phyloP scores from a whole-genome alignment of 257 asterid species.

The Solanum piurae region DNA sequence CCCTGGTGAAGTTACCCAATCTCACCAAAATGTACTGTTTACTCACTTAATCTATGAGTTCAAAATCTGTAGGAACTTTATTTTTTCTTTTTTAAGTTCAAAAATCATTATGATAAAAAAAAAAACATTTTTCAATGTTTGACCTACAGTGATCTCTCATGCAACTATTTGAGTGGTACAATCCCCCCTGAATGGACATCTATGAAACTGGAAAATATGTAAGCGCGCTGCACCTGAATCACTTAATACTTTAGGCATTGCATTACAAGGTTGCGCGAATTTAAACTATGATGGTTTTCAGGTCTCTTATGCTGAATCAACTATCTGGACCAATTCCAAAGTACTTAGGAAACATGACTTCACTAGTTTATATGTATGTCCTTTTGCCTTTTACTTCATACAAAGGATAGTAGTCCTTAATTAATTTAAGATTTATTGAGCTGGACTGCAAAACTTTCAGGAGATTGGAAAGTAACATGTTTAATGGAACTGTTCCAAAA shows the following conservation, averaged over 20 bases:
- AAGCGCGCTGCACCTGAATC: not conserved
- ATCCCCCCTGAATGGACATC: slow-evolving; percentile 64
- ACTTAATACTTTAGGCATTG: not conserved
- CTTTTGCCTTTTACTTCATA: not conserved
- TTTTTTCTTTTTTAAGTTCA: not conserved
- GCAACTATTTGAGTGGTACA: slow-evolving; percentile 62
- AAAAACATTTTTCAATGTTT: not conserved
- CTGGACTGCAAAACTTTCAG: not conserved
- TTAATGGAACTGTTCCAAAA: slow-evolving; percentile 1
- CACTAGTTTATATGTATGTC: slow-evolving; percentile 3
- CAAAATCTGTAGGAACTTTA: not conserved
- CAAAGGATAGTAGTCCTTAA: not conserved
- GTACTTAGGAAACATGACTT: not conserved
- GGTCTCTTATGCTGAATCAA: not conserved
- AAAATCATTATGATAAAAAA: not conserved
- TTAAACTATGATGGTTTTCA: not conserved
- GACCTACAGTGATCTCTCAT: slow-evolving; percentile 32
- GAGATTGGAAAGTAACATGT: slow-evolving; percentile 1
- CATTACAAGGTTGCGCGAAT: not conserved
- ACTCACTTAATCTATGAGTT: not conserved
- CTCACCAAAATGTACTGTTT: slow-evolving; percentile 31
- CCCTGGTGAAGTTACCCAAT: slow-evolving; percentile 41
- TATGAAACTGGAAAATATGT: slow-evolving; percentile 37
- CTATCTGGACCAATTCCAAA: slow-evolving; percentile 7
- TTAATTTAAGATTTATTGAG: not conserved